A percentile compares a stretch with the other conserved stretches of the same genome.
Conservation (phyloP, 345 rosid species). For the Citrus glauca region DNA sequence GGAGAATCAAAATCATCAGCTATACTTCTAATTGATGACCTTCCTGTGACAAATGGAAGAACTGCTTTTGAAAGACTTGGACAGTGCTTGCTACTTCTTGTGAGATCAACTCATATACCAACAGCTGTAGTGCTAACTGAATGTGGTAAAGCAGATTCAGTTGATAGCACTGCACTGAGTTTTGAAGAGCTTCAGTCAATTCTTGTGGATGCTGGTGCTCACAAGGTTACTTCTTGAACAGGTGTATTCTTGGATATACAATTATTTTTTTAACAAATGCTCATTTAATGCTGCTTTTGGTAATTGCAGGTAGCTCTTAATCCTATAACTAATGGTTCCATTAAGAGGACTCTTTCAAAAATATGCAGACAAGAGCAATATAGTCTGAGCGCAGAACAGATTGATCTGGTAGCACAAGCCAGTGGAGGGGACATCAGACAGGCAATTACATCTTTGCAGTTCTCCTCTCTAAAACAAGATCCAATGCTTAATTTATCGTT, state of each 20-base stretch:
- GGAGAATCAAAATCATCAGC: slow-evolving; percentile 34
- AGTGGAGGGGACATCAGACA: slow-evolving; percentile 97
- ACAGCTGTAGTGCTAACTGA: slow-evolving; percentile 69
- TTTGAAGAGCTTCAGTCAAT: slow-evolving; percentile 63
- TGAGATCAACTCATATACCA: slow-evolving; percentile 61
- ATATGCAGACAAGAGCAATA: slow-evolving; percentile 72
- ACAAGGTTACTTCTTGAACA: slow-evolving; percentile 57
- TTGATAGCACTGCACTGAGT: slow-evolving; percentile 40
- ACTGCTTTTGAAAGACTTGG: slow-evolving; percentile 64
- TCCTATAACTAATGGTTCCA: slow-evolving; percentile 76
- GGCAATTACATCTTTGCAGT: slow-evolving; percentile 84
- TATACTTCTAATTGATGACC: slow-evolving; percentile 84
- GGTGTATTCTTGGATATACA: slow-evolving; percentile 13
- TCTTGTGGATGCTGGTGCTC: slow-evolving; percentile 80
- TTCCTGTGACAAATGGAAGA: slow-evolving; percentile 71
- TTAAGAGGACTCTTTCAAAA: slow-evolving; percentile 65
- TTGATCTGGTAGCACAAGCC: slow-evolving; percentile 72
- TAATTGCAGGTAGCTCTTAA: slow-evolving; percentile 73
- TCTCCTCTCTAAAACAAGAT: slow-evolving; percentile 56
- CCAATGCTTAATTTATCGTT: slow-evolving; percentile 22
- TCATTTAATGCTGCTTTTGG: slow-evolving; percentile 23
- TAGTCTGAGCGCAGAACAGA: slow-evolving; percentile 49
- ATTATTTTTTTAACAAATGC: slow-evolving; percentile 9
- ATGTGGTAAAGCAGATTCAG: slow-evolving; percentile 51
- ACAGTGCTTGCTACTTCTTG: slow-evolving; percentile 69